A percentile compares a stretch with the other conserved stretches of the same genome.
phyloP scores from a whole-genome alignment of 2,329 filamentous ascomycete species.

The Laburnicola sp. region DNA sequence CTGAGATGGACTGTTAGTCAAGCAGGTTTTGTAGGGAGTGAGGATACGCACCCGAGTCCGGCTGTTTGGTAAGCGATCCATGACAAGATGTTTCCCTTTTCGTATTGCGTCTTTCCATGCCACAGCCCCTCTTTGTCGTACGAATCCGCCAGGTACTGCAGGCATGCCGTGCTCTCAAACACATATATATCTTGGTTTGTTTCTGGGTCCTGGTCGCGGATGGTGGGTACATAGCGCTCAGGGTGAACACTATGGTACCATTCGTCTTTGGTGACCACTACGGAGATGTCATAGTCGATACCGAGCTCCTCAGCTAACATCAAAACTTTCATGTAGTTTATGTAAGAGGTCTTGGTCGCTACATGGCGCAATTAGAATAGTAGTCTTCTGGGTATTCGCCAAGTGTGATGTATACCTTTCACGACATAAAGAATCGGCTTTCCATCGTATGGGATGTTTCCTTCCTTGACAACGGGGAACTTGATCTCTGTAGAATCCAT shows the following conservation, averaged over 20 bases:
- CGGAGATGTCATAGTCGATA: constrained; percentile 35
- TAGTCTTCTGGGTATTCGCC: no score
- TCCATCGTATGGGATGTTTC: no score
- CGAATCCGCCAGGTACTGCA: constrained; percentile 43
- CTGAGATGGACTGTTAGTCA: constrained; percentile 2
- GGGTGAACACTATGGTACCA: constrained; percentile 44
- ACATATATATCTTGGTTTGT: constrained; percentile 36
- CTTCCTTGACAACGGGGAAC: no score
- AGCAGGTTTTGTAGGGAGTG: constrained; percentile 12
- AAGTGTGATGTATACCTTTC: no score
- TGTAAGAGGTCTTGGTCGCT: no score
- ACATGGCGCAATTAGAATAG: no score
- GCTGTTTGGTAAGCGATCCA: constrained; percentile 47
- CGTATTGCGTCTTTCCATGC: constrained; percentile 32
- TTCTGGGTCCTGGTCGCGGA: constrained; percentile 37
- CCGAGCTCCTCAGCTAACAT: constrained; percentile 44
- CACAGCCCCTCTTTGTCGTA: constrained; percentile 42
- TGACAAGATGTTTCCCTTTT: constrained; percentile 34
- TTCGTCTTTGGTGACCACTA: constrained; percentile 41
- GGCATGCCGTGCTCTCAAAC: constrained; percentile 46
- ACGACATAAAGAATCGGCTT: no score
- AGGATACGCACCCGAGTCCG: constrained; percentile 39
- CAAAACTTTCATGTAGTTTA: constrained; percentile 48
- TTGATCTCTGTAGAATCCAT: no score
- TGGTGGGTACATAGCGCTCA: constrained; percentile 42